phyloP scores from a whole-genome alignment of 1,139 yeast species.

The Yarrowia galli region DNA sequence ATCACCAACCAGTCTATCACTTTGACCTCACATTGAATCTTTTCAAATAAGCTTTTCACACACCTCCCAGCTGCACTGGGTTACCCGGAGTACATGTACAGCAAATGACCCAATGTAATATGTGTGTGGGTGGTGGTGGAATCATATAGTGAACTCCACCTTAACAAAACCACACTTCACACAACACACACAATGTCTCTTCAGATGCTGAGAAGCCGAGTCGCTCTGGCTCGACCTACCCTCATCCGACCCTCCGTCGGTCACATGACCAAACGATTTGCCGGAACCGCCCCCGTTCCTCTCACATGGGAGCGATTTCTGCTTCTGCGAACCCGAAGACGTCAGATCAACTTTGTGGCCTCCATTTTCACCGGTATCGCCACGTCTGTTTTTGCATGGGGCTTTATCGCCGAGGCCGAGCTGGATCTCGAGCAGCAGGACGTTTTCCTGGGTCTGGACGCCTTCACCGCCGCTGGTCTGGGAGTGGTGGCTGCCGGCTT shows the following conservation, averaged over 20 bases:
- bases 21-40: background rate
- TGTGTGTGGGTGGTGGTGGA: background rate
- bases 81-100: constrained; percentile 32
- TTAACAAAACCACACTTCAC: background rate
- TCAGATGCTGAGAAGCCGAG: constrained; percentile 28
- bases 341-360: constrained; percentile 69
- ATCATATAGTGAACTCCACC: background rate
- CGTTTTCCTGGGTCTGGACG: constrained; percentile 80
- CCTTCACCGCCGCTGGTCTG: constrained; percentile 65
- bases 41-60: background rate
- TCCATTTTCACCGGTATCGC: constrained; percentile 71
- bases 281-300: constrained; percentile 35
- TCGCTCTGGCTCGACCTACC: constrained; percentile 24
- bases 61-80: constrained; percentile 5
- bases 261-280: constrained; percentile 31
- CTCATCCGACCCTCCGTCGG: constrained; percentile 27
- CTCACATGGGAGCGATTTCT: constrained; percentile 83
- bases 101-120: constrained; percentile 19
- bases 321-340: constrained; percentile 73
- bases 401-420: constrained; percentile 76
- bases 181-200: constrained; percentile 19
- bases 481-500: constrained; percentile 75
- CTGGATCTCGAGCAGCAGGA: constrained; percentile 78
- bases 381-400: constrained; percentile 78
- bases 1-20: background rate